These are phyloP conservation scores for Daldinia decipiens DNA, from an alignment of 495 filamentous ascomycete genomes.

Conservation along the genomic window DNA sequence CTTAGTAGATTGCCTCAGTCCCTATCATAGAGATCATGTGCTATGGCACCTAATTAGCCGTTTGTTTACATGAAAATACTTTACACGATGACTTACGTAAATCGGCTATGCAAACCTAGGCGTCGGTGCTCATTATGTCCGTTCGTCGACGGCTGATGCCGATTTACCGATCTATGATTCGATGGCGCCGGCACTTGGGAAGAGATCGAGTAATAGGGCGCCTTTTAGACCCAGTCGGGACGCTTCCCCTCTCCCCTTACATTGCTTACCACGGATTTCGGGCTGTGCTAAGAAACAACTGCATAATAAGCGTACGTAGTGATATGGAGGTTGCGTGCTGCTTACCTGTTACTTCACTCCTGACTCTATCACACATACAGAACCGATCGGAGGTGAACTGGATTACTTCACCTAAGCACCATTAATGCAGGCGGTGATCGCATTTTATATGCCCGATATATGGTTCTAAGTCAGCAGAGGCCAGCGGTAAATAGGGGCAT, in stretches of 20 bases:
- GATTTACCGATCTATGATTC: constrained; percentile 33
- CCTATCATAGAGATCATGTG: background rate
- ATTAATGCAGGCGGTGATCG: constrained; percentile 21
- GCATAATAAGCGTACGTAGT: constrained; percentile 17
- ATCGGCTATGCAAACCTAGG: background rate
- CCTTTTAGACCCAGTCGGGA: constrained; percentile 18
- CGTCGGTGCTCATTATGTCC: constrained; percentile 31
- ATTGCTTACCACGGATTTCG: constrained; percentile 9
- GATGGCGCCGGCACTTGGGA: constrained; percentile 5
- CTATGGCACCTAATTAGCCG: background rate
- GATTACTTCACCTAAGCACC: constrained; percentile 32
- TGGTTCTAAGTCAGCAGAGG: constrained; percentile 29
- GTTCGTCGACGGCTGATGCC: constrained; percentile 23
- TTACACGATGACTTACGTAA: constrained; percentile 9
- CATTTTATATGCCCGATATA: constrained; percentile 25
- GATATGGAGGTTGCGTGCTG: constrained; percentile 4
- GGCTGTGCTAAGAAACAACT: constrained; percentile 11
- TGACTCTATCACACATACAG: background rate
- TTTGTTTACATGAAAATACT: background rate
- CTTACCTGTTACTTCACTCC: constrained; percentile 6
- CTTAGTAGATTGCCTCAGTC: background rate
- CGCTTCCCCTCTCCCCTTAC: constrained; percentile 14
- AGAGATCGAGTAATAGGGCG: constrained; percentile 4
- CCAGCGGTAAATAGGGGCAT: constrained; percentile 3
- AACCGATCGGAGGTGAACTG: background rate